Percentiles rank a stretch among this genome's conserved stretches.
These are phyloP conservation scores for Arachis monticola DNA, from an alignment of 331 rosid genomes.

Conservation along the genomic window DNA sequence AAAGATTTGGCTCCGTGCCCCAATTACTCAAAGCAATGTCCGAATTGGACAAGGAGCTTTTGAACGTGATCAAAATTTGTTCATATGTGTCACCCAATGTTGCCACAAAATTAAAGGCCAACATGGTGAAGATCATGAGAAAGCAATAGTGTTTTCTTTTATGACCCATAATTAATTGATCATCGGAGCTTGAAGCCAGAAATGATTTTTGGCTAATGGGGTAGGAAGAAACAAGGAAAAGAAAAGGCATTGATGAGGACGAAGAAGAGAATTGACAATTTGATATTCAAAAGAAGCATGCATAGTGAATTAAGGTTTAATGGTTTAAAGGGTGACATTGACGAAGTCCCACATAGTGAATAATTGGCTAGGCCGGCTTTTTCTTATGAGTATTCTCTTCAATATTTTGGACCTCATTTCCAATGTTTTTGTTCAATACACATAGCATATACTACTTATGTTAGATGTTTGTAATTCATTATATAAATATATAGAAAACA, in stretches of 20 bases:
- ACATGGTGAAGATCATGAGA: slow-evolving; percentile 27
- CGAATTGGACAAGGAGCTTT: slow-evolving; percentile 45
- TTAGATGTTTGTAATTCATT: too few relatives aligned
- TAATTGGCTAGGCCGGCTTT: slow-evolving; percentile 60
- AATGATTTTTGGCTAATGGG: slow-evolving; percentile 3
- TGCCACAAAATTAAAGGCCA: slow-evolving; percentile 21
- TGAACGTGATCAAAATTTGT: slow-evolving; percentile 55
- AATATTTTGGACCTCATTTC: slow-evolving; percentile 21
- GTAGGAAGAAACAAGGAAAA: neutral
- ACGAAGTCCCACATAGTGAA: slow-evolving; percentile 37
- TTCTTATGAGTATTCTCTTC: neutral
- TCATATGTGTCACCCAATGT: slow-evolving; percentile 29
- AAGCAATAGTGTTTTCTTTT: neutral
- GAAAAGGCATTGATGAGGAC: neutral
- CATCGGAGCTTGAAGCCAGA: slow-evolving; percentile 5
- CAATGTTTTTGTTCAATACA: slow-evolving; percentile 28
- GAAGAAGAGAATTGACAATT: neutral
- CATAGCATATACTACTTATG: neutral
- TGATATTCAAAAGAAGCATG: slow-evolving; percentile 3
- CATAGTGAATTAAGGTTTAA: slow-evolving; percentile 36
- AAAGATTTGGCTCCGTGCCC: slow-evolving; percentile 43
- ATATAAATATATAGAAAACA: too few relatives aligned
- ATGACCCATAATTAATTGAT: slow-evolving; percentile 36
- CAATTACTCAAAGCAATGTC: slow-evolving; percentile 51
- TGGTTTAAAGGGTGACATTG: slow-evolving; percentile 31